phyloP scores from a whole-genome alignment of 352 stramenopile species.

The Pythium apleroticum region DNA sequence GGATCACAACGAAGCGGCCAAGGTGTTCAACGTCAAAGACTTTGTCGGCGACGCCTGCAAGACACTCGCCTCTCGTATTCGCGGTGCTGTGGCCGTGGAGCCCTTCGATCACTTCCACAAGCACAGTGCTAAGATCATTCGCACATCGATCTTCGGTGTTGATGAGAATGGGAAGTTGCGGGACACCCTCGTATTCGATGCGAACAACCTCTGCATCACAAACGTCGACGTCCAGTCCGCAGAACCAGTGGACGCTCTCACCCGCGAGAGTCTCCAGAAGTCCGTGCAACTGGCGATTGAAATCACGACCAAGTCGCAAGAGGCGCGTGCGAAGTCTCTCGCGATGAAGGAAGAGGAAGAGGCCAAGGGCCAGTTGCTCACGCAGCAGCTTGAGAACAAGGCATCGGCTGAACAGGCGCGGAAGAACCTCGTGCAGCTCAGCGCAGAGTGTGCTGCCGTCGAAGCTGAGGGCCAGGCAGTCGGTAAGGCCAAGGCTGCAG shows the following conservation, averaged over 20 bases:
- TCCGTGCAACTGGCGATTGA: conserved; percentile 83
- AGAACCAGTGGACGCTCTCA: conserved; percentile 72
- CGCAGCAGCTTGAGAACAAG: conserved; percentile 80
- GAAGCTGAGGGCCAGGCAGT: conserved; percentile 69
- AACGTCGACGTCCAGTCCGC: conserved; percentile 84
- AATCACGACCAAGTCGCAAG: conserved; percentile 84
- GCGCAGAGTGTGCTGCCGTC: conserved; percentile 64
- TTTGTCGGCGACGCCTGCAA: conserved; percentile 84
- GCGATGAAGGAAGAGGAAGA: conserved; percentile 84
- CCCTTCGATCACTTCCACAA: conserved; percentile 86
- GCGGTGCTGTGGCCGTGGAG: conserved; percentile 68
- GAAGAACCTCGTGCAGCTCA: conserved; percentile 77
- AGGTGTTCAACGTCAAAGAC: conserved; percentile 82
- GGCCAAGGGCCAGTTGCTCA: conserved; percentile 67
- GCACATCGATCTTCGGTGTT: conserved; percentile 71
- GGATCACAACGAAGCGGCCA: conserved; percentile 53
- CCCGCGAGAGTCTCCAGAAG: conserved; percentile 75
- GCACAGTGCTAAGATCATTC: conserved; percentile 78
- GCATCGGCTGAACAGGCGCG: conserved; percentile 65
- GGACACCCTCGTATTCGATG: conserved; percentile 56
- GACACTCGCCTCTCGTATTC: conserved; percentile 74
- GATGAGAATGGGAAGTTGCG: conserved; percentile 59
- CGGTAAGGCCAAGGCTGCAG: conserved; percentile 52
- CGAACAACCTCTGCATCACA: conserved; percentile 79
- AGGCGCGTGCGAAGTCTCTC: conserved; percentile 72